A percentile compares a stretch with the other conserved stretches of the same genome.
phyloP scores from a whole-genome alignment of 169 alveolate species.

The Plasmodium adleri region DNA sequence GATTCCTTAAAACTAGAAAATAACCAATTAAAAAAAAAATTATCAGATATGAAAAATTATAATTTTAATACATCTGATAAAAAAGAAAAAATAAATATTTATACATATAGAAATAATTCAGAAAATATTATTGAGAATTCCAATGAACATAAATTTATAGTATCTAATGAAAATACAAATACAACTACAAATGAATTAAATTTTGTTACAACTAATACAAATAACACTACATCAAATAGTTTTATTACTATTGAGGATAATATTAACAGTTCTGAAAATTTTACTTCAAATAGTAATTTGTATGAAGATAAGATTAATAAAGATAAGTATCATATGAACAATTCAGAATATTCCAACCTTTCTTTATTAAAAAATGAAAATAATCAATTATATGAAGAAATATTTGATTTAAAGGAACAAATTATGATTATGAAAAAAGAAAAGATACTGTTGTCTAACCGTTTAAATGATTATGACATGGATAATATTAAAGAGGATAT shows the following conservation, averaged over 20 bases:
- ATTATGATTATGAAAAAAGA: constrained; percentile 22
- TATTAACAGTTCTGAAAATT: neutral
- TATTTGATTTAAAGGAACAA: constrained; percentile 42
- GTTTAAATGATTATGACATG: neutral
- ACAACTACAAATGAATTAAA: constrained; percentile 1
- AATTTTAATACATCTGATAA: constrained; percentile 18
- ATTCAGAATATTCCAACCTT: constrained; percentile 2
- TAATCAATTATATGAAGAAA: constrained; percentile 37
- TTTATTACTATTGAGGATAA: neutral
- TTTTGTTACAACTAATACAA: neutral
- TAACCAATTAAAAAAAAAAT: constrained; percentile 32
- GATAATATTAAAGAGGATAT: constrained; percentile 10
- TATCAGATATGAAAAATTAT: neutral
- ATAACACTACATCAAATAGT: constrained; percentile 9
- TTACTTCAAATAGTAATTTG: neutral
- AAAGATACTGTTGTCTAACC: neutral
- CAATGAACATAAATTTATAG: constrained; percentile 20
- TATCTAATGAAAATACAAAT: constrained; percentile 24
- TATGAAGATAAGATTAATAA: neutral
- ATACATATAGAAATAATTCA: neutral
- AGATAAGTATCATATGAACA: neutral
- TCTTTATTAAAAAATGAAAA: constrained; percentile 14
- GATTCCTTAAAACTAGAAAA: constrained; percentile 48
- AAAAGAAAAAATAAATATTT: constrained; percentile 19
- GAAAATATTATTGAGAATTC: constrained; percentile 29